Percentiles rank a stretch among this genome's conserved stretches.
These are phyloP conservation scores for Heliamphora ciliata DNA, from an alignment of 179 eudicot species.

Conservation along the genomic window DNA sequence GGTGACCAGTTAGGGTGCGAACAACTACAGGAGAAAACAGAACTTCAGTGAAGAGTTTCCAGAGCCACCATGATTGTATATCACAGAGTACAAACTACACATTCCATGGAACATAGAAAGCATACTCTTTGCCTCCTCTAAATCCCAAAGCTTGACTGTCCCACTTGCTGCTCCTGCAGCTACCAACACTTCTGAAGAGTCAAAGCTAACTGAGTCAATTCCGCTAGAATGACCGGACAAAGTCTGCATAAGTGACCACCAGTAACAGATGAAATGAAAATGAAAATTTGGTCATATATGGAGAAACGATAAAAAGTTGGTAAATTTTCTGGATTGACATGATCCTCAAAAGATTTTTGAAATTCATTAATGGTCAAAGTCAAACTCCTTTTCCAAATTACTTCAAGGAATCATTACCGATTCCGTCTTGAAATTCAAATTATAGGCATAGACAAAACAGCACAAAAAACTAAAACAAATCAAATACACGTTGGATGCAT, in stretches of 20 bases:
- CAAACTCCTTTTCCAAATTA: background rate
- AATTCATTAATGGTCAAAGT: background rate
- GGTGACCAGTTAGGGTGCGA: conserved; percentile 93
- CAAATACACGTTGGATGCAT: background rate
- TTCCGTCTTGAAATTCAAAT: background rate
- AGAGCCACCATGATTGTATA: background rate
- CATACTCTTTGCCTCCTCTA: conserved; percentile 98
- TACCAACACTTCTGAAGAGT: conserved; percentile 88
- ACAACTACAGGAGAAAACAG: conserved; percentile 46
- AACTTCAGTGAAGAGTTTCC: conserved; percentile 6
- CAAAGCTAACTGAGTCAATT: conserved; percentile 92
- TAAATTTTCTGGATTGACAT: background rate
- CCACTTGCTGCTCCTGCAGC: conserved; percentile 99
- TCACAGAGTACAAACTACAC: background rate
- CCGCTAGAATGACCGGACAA: conserved; percentile 97
- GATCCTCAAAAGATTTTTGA: background rate
- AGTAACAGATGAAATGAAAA: conserved; percentile 3
- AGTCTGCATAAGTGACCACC: conserved; percentile 48
- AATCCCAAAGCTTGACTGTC: conserved; percentile 96
- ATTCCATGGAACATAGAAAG: conserved; percentile 1
- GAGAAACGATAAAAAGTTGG: background rate
- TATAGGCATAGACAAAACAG: background rate
- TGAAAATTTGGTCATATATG: background rate
- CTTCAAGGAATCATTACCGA: background rate
- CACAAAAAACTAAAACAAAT: background rate